Conservation (phyloP, 805 yeast species). For the Teunomyces panamensis region DNA sequence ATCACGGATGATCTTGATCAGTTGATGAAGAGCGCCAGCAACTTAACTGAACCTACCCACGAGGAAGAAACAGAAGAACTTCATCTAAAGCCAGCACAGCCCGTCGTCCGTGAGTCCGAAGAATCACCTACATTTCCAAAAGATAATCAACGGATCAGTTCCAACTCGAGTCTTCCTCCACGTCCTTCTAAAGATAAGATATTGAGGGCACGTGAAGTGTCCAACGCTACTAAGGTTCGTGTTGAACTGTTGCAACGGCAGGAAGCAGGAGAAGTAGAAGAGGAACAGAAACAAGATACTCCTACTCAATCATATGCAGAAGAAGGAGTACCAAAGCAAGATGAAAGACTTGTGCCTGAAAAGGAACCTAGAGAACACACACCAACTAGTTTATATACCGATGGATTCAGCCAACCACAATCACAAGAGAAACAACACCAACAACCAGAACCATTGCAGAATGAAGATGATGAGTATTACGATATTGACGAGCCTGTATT, state of each 20-base stretch:
- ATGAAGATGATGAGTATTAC: slow-evolving; percentile 27
- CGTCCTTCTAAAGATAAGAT: slow-evolving; percentile 2
- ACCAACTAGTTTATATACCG: background rate
- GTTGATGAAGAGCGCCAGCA: slow-evolving; percentile 34
- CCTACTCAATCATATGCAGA: too few relatives aligned
- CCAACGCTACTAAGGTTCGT: background rate
- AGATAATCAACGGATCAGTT: background rate
- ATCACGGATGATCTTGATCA: slow-evolving; percentile 37
- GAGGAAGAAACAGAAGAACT: background rate
- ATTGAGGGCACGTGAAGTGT: background rate
- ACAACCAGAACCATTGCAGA: background rate
- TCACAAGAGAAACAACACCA: background rate
- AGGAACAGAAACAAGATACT: background rate
- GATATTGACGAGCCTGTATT: slow-evolving; percentile 38
- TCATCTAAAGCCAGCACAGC: background rate
- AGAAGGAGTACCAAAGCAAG: too few relatives aligned
- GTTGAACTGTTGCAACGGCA: background rate
- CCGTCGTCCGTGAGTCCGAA: background rate
- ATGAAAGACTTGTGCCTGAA: background rate
- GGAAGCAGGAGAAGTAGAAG: background rate
- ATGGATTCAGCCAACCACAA: background rate
- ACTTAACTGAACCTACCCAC: background rate
- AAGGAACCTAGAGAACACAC: background rate
- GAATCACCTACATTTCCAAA: background rate
- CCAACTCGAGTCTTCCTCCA: slow-evolving; percentile 3